Conservation (phyloP, 2,329 filamentous ascomycete genomes). For the Davidsoniella virescens region DNA sequence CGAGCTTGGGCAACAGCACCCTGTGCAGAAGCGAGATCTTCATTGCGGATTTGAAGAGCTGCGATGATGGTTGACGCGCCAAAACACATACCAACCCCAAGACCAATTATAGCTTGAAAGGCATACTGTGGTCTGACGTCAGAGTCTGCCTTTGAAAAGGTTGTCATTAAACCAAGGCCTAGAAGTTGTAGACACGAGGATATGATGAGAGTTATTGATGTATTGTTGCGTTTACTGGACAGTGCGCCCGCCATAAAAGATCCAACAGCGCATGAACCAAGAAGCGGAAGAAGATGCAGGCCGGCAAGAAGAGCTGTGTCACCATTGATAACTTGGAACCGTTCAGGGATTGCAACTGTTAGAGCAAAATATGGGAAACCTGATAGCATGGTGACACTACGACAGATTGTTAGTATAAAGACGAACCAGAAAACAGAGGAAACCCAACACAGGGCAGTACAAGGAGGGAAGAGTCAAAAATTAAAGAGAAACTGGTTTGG, state of each 20-base stretch:
- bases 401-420: slow-evolving; percentile 6
- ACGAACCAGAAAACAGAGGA: background rate
- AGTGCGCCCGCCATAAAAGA: slow-evolving; percentile 38
- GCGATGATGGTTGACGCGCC: slow-evolving; percentile 42
- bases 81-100: slow-evolving; percentile 43
- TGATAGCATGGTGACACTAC: slow-evolving; percentile 37
- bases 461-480: background rate
- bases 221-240: slow-evolving; percentile 37
- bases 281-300: slow-evolving; percentile 40
- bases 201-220: slow-evolving; percentile 32
- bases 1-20: slow-evolving; percentile 43
- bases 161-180: slow-evolving; percentile 34
- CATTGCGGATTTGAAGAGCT: slow-evolving; percentile 30
- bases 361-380: slow-evolving; percentile 42
- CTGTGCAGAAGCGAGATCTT: slow-evolving; percentile 40
- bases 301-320: slow-evolving; percentile 37
- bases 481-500: slow-evolving; percentile 8
- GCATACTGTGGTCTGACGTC: slow-evolving; percentile 31
- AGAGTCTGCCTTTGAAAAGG: slow-evolving; percentile 20
- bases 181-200: slow-evolving; percentile 36
- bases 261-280: slow-evolving; percentile 38
- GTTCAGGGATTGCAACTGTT: slow-evolving; percentile 41
- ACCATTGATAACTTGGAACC: slow-evolving; percentile 42
- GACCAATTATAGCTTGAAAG: slow-evolving; percentile 39
- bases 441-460: too few relatives aligned